Percentiles rank a stretch among this genome's conserved stretches.
Evolutionary conservation across 495 filamentous ascomycete species (phyloP).

Genomic region (Penicillium parvum): DNA sequence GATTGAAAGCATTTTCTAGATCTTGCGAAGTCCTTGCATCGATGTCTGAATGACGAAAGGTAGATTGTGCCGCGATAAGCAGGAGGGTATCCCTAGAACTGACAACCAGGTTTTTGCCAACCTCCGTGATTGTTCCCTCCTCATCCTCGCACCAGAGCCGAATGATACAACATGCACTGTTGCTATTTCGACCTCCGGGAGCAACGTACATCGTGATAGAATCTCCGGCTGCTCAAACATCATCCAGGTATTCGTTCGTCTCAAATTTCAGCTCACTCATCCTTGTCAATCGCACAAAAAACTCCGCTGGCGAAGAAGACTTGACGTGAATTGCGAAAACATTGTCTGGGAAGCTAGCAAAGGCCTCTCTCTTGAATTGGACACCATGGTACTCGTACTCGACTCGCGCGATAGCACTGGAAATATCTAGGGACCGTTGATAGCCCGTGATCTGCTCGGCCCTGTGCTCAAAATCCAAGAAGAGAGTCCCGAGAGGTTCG

Average conservation of each 20-base stretch:
- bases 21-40: constrained; percentile 21
- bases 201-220: constrained; percentile 38
- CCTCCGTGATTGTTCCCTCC: constrained; percentile 19
- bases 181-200: constrained; percentile 32
- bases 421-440: constrained; percentile 41
- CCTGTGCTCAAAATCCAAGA: constrained; percentile 42
- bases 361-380: constrained; percentile 28
- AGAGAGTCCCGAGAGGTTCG: constrained; percentile 42
- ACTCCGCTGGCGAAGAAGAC: constrained; percentile 24
- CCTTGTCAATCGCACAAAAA: constrained; percentile 26
- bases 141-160: constrained; percentile 19
- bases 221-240: constrained; percentile 17
- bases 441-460: constrained; percentile 31
- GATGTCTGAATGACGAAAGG: constrained; percentile 30
- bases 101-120: constrained; percentile 31
- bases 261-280: constrained; percentile 37
- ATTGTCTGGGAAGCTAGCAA: constrained; percentile 39
- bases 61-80: constrained; percentile 38
- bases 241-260: constrained; percentile 40
- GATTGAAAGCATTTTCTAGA: constrained; percentile 18
- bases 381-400: constrained; percentile 33
- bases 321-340: constrained; percentile 40
- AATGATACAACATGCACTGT: constrained; percentile 32
- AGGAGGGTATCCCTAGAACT: constrained; percentile 28
- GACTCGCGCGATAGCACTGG: constrained; percentile 31